Conservation (phyloP, 2,329 filamentous ascomycete genomes). For the Colletotrichum neosansevieriae region DNA sequence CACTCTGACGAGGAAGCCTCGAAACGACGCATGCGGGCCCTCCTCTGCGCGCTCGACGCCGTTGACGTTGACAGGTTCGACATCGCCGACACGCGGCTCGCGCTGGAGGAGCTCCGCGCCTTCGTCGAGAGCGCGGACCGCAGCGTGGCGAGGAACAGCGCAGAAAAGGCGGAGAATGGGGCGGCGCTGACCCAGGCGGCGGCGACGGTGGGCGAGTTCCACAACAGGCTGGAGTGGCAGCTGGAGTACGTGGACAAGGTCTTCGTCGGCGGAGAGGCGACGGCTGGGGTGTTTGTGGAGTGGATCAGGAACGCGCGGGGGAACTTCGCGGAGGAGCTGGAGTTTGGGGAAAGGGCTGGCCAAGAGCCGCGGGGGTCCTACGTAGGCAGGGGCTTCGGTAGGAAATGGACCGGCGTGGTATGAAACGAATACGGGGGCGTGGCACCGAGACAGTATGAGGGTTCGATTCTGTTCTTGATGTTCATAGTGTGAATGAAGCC, state of each 20-base stretch:
- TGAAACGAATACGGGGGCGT: background rate
- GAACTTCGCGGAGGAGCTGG: background rate
- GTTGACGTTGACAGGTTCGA: constrained; percentile 4
- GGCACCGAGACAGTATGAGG: background rate
- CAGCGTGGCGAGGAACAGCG: background rate
- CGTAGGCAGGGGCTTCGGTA: background rate
- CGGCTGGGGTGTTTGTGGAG: background rate
- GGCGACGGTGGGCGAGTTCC: background rate
- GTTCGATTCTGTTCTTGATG: background rate
- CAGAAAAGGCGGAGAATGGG: background rate
- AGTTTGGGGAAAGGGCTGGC: constrained; percentile 17
- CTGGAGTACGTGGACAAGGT: background rate
- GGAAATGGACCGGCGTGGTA: background rate
- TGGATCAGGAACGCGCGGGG: constrained; percentile 4
- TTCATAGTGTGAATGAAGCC: background rate
- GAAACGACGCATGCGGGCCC: background rate
- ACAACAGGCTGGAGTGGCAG: constrained; percentile 17
- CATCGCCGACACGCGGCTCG: background rate
- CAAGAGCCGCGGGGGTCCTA: constrained; percentile 5
- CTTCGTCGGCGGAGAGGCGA: constrained; percentile 14
- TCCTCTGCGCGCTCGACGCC: background rate
- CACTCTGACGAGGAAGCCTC: background rate
- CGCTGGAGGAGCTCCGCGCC: background rate
- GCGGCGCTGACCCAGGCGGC: background rate
- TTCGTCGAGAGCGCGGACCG: background rate